Conservation (phyloP, 2,329 filamentous ascomycete genomes). For the Penicillium italicum region DNA sequence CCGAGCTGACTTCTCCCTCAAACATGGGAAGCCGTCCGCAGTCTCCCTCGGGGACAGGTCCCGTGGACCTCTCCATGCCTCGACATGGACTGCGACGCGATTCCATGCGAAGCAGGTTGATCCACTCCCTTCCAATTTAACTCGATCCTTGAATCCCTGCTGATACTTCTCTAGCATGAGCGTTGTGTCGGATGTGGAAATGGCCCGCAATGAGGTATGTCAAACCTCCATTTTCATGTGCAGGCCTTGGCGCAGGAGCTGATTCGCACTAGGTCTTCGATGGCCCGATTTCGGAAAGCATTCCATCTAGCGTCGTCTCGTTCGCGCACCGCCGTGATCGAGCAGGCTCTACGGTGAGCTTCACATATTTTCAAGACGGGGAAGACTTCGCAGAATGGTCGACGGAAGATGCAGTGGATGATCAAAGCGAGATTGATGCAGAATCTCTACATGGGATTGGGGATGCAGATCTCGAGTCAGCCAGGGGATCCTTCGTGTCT, state of each 20-base stretch:
- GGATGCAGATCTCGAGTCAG: conserved; percentile 38
- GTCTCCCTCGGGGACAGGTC: conserved; percentile 22
- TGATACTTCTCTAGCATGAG: conserved; percentile 52
- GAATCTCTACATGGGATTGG: conserved; percentile 39
- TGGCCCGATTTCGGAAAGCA: conserved; percentile 87
- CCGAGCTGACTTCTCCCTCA: not conserved
- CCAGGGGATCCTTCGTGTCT: conserved; percentile 30
- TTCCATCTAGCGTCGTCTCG: conserved; percentile 90
- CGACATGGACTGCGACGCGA: conserved; percentile 30
- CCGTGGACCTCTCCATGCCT: conserved; percentile 22
- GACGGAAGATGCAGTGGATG: conserved; percentile 49
- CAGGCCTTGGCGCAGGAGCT: not conserved
- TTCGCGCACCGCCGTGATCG: conserved; percentile 80
- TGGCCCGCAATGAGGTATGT: conserved; percentile 89
- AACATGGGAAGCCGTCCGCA: conserved; percentile 31
- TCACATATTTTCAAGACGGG: conserved; percentile 77
- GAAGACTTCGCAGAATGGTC: conserved; percentile 56
- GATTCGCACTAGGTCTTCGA: conserved; percentile 63
- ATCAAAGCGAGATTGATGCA: conserved; percentile 45
- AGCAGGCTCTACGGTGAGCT: conserved; percentile 81
- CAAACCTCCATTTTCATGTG: not conserved
- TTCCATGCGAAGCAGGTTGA: conserved; percentile 41
- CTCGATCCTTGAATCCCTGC: not conserved
- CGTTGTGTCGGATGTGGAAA: conserved; percentile 93
- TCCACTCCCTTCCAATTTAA: not conserved